phyloP scores from a whole-genome alignment of 1,139 yeast genomes.

The Geotrichum bryndzae region DNA sequence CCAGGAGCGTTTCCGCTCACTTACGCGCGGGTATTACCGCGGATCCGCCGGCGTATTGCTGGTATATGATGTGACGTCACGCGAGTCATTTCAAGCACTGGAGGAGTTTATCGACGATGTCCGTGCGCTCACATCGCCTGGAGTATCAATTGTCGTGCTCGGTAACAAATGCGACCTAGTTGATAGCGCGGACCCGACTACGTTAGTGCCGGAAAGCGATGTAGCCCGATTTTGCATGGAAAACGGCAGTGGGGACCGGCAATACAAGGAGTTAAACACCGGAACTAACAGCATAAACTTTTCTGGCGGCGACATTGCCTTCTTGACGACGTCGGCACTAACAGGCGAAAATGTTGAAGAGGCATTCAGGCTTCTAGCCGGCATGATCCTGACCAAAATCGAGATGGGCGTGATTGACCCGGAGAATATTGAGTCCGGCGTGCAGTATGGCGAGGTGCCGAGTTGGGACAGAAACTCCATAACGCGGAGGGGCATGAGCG shows the following conservation, averaged over 20 bases:
- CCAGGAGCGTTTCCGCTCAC: conserved; percentile 67
- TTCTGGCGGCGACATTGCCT: conserved; percentile 29
- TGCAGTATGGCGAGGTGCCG: conserved; percentile 44
- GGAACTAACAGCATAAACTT: background rate
- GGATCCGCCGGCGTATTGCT: conserved; percentile 79
- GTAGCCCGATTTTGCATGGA: conserved; percentile 33
- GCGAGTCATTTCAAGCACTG: conserved; percentile 45
- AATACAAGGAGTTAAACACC: background rate
- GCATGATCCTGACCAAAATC: conserved; percentile 40
- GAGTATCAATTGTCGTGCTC: conserved; percentile 42
- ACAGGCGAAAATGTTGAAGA: conserved; percentile 58
- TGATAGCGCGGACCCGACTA: conserved; percentile 28
- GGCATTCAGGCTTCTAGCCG: conserved; percentile 45
- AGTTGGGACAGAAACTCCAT: conserved; percentile 32
- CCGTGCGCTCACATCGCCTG: conserved; percentile 41
- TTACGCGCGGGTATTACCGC: conserved; percentile 69
- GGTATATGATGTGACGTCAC: conserved; percentile 64
- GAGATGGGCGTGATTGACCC: conserved; percentile 44
- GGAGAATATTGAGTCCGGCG: conserved; percentile 41
- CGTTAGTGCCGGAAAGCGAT: conserved; percentile 34
- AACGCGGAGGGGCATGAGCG: conserved; percentile 7
- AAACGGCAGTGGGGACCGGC: conserved; percentile 22
- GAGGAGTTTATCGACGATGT: conserved; percentile 46
- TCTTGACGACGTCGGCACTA: conserved; percentile 44
- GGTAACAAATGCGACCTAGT: conserved; percentile 46